These are phyloP conservation scores for Trichoderma polysporum DNA, from an alignment of 2,329 filamentous ascomycete genomes.

Conservation along the genomic window DNA sequence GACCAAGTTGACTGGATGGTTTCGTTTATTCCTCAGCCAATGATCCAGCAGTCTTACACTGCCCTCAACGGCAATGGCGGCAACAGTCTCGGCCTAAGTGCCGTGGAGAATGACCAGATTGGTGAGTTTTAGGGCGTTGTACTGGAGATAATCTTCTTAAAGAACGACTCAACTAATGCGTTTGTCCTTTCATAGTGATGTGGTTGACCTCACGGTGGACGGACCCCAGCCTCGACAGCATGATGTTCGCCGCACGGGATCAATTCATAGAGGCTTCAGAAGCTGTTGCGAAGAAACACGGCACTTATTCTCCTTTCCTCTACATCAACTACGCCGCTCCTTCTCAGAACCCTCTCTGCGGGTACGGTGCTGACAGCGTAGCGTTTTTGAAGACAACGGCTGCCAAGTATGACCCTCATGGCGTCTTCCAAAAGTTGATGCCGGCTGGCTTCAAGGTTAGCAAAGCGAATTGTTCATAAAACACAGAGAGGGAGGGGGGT, in stretches of 20 bases:
- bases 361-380: constrained; percentile 41
- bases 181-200: not conserved
- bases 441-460: constrained; percentile 32
- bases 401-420: constrained; percentile 35
- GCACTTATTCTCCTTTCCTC: constrained; percentile 20
- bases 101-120: constrained; percentile 20
- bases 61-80: constrained; percentile 15
- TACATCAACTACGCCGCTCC: constrained; percentile 46
- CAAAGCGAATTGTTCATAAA: not conserved
- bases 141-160: too few species aligned
- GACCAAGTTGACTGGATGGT: constrained; percentile 24
- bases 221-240: not conserved
- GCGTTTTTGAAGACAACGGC: constrained; percentile 30
- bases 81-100: constrained; percentile 21
- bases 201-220: not conserved
- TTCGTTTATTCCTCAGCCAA: constrained; percentile 22
- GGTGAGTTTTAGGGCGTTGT: constrained; percentile 17
- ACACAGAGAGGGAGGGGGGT: not conserved
- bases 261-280: not conserved
- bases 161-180: too few species aligned
- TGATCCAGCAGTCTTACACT: constrained; percentile 17
- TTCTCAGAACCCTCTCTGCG: constrained; percentile 38
- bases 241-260: not conserved
- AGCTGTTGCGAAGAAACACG: constrained; percentile 15
- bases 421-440: constrained; percentile 36